Evolutionary conservation across 176 grass and related monocot genomes (phyloP).

Genomic region (Rhipidocladum racemiflorum): DNA sequence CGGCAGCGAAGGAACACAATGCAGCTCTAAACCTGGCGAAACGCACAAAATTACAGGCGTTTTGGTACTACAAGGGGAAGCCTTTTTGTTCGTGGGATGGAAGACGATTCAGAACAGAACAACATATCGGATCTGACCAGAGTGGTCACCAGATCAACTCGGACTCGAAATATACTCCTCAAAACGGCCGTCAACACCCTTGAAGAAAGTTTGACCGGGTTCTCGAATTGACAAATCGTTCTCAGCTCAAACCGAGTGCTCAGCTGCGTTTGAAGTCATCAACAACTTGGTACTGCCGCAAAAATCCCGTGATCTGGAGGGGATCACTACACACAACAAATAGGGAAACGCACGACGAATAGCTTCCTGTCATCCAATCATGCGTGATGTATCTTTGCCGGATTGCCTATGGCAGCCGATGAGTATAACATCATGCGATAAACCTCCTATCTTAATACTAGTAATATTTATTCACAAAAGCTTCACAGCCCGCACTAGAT

Average conservation of each 20-base stretch:
- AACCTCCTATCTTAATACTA: too few relatives aligned
- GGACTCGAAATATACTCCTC: background rate
- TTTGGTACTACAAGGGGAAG: too few relatives aligned
- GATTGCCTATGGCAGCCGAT: background rate
- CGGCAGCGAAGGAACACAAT: too few relatives aligned
- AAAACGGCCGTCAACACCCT: background rate
- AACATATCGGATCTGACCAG: background rate
- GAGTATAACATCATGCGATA: too few relatives aligned
- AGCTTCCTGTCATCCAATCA: background rate
- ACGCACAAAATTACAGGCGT: background rate
- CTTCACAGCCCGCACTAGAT: background rate
- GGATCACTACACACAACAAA: background rate
- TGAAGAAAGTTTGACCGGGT: background rate
- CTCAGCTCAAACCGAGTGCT: background rate
- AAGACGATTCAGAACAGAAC: background rate
- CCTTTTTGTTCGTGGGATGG: background rate
- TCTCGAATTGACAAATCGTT: background rate
- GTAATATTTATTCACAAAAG: background rate
- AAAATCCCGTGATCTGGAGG: background rate
- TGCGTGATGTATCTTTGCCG: background rate
- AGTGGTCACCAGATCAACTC: background rate
- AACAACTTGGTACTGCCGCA: background rate
- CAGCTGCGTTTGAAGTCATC: too few relatives aligned
- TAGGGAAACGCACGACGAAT: background rate
- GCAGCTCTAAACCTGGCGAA: background rate